Evolutionary conservation across 116 monocot genomes (phyloP).

Genomic region (Phalaenopsis hybrid): DNA sequence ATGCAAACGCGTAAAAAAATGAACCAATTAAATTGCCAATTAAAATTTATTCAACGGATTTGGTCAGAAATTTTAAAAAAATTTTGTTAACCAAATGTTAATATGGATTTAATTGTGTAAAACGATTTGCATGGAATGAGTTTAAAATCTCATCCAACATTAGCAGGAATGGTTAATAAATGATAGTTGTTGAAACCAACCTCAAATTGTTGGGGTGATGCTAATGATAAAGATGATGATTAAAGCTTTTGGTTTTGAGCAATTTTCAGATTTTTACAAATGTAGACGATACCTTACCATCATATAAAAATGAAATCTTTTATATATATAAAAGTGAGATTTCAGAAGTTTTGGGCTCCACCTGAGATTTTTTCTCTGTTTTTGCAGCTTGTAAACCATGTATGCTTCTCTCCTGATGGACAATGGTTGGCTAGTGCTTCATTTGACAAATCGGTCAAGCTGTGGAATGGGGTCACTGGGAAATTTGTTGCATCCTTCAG

Average conservation of each 20-base stretch:
- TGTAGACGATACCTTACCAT: not conserved
- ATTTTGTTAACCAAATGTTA: not conserved
- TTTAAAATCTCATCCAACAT: not conserved
- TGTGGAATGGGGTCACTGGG: constrained; percentile 95
- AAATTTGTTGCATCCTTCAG: constrained; percentile 69
- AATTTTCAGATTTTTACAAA: not conserved
- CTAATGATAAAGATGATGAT: not conserved
- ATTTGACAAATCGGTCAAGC: constrained; percentile 97
- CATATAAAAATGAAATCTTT: not conserved
- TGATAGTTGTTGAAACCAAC: not conserved
- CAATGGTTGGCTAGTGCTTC: constrained; percentile 98
- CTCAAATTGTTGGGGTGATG: not conserved
- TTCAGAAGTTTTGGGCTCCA: not conserved
- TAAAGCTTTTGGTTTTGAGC: not conserved
- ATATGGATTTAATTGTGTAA: not conserved
- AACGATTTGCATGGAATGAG: not conserved
- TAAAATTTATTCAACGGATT: not conserved
- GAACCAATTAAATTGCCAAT: not conserved
- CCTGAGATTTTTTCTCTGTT: not conserved
- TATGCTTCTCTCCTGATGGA: constrained; percentile 96
- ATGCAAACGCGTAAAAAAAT: not conserved
- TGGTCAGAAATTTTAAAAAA: not conserved
- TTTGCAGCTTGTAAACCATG: constrained; percentile 97
- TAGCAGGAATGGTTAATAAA: not conserved
- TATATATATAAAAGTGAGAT: not conserved